Evolutionary conservation across 2,329 filamentous ascomycete species (phyloP).

Genomic region (Diaporthe nobilis): DNA sequence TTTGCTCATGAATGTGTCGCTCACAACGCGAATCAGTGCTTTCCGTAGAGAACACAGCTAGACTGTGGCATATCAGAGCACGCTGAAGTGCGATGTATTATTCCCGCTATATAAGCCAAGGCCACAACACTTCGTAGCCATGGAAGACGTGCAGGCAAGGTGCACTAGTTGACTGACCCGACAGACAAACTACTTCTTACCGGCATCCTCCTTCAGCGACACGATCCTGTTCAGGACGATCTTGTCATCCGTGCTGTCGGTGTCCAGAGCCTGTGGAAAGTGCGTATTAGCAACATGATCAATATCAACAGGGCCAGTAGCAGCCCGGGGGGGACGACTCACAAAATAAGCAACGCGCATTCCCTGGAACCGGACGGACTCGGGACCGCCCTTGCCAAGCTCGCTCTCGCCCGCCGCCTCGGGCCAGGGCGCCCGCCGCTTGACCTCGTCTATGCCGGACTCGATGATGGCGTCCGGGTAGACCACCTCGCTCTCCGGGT

Average conservation of each 20-base stretch:
- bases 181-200: conserved; percentile 62
- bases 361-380: conserved; percentile 90
- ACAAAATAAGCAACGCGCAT: conserved; percentile 90
- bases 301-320: rapidly evolving
- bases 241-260: conserved; percentile 83
- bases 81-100: not conserved
- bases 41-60: no score
- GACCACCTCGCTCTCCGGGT: conserved; percentile 86
- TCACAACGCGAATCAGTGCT: not conserved
- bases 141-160: not conserved
- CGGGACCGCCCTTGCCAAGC: conserved; percentile 73
- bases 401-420: conserved; percentile 80
- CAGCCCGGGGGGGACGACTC: conserved; percentile 48
- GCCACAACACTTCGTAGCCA: not conserved
- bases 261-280: conserved; percentile 75
- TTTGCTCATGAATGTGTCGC: not conserved
- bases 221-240: conserved; percentile 93
- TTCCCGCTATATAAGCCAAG: not conserved
- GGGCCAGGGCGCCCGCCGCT: conserved; percentile 82
- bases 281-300: conserved; percentile 41
- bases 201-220: conserved; percentile 88
- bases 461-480: conserved; percentile 86
- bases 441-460: conserved; percentile 84
- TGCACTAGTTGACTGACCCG: not conserved
- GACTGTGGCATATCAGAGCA: not conserved